phyloP scores from a whole-genome alignment of 148 eudicot species.

The Talinum fruticosum region DNA sequence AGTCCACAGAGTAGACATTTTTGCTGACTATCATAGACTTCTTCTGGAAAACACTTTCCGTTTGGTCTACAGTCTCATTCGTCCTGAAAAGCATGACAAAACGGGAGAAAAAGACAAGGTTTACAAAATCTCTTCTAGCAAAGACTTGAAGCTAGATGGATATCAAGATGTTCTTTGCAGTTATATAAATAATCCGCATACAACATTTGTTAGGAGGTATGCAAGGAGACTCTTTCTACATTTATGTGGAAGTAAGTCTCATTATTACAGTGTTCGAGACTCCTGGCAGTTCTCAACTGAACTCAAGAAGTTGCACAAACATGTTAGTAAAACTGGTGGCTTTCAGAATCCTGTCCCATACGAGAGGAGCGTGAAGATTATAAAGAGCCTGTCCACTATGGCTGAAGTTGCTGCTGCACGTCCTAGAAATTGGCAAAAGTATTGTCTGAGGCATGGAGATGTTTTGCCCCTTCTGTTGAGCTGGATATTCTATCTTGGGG shows the following conservation, averaged over 20 bases:
- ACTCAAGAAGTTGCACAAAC: constrained; percentile 84
- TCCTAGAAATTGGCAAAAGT: constrained; percentile 99
- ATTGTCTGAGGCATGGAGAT: constrained; percentile 84
- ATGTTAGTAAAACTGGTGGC: constrained; percentile 78
- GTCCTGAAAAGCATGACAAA: constrained; percentile 98
- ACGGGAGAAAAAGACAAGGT: constrained; percentile 82
- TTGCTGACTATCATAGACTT: constrained; percentile 93
- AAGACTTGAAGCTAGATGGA: constrained; percentile 92
- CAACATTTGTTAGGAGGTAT: constrained; percentile 83
- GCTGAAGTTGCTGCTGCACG: constrained; percentile 98
- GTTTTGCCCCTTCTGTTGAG: constrained; percentile 76
- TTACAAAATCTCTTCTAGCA: constrained; percentile 56
- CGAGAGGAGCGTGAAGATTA: constrained; percentile 95
- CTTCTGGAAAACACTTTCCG: constrained; percentile 92
- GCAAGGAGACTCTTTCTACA: constrained; percentile 97
- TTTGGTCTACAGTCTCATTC: constrained; percentile 82
- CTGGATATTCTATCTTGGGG: constrained; percentile 81
- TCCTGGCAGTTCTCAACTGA: constrained; percentile 95
- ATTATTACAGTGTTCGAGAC: constrained; percentile 93
- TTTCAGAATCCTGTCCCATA: constrained; percentile 77
- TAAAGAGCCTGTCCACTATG: constrained; percentile 79
- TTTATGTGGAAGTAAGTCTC: constrained; percentile 97
- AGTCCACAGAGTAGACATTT: constrained; percentile 77
- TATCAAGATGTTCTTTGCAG: constrained; percentile 99
- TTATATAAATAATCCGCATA: constrained; percentile 88